Conservation (phyloP, 495 filamentous ascomycete genomes). For the Hypoxylon trugodes region DNA sequence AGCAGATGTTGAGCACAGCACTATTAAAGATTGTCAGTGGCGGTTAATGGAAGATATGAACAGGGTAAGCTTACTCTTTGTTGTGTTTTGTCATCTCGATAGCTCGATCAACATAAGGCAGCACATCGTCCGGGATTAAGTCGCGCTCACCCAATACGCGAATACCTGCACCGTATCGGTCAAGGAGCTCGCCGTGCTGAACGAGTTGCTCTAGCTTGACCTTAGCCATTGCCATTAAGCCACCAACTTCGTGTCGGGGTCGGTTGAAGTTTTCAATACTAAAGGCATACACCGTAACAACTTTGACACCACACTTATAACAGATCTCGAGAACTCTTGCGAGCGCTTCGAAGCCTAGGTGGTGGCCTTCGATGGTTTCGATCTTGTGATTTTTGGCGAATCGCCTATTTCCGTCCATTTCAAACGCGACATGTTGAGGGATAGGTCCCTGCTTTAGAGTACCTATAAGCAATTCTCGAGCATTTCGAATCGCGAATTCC, state of each 20-base stretch:
- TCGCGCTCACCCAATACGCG: conserved; percentile 83
- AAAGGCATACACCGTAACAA: conserved; percentile 97
- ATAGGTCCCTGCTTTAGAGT: conserved; percentile 89
- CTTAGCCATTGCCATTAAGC: conserved; percentile 97
- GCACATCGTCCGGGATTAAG: conserved; percentile 82
- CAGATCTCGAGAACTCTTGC: conserved; percentile 96
- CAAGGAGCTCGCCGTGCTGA: conserved; percentile 91
- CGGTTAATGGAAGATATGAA: not conserved
- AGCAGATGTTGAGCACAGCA: conserved; percentile 92
- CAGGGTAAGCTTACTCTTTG: conserved; percentile 62
- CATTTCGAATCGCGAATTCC: conserved; percentile 77
- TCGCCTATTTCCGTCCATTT: conserved; percentile 97
- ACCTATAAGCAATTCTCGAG: conserved; percentile 84
- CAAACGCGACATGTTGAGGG: conserved; percentile 93
- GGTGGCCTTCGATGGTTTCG: conserved; percentile 97
- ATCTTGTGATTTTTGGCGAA: conserved; percentile 90
- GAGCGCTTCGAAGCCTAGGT: conserved; percentile 93
- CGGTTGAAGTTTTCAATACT: conserved; percentile 99
- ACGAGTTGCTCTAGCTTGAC: conserved; percentile 88
- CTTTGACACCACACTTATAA: conserved; percentile 93
- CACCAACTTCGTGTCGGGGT: conserved; percentile 97
- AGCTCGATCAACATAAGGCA: conserved; percentile 84
- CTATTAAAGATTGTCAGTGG: conserved; percentile 48
- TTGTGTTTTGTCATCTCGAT: conserved; percentile 85
- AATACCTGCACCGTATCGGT: conserved; percentile 89